A percentile compares a stretch with the other conserved stretches of the same genome.
Evolutionary conservation across 2,329 filamentous ascomycete species (phyloP).

Genomic region (Hypoxylon sp.): DNA sequence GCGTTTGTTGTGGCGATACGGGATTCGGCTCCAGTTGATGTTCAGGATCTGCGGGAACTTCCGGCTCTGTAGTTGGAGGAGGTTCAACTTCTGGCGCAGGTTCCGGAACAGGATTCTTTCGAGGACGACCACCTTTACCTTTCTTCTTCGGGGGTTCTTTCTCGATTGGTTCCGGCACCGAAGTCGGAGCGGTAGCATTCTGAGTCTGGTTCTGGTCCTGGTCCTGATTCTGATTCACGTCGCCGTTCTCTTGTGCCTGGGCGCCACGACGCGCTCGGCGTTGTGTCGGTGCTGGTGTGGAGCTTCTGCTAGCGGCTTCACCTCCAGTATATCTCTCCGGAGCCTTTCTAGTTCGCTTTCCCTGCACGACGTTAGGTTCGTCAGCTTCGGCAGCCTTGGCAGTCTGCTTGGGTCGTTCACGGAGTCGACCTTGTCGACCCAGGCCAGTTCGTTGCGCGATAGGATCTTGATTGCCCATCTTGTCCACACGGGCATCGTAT

Average conservation of each 20-base stretch:
- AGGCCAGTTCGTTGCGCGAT: conserved; percentile 69
- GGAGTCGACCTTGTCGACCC: conserved; percentile 66
- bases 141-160: conserved; percentile 53
- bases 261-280: conserved; percentile 50
- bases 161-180: conserved; percentile 38
- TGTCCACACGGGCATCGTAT: conserved; percentile 71
- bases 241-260: conserved; percentile 47
- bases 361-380: conserved; percentile 62
- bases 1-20: conserved; percentile 8
- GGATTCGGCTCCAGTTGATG: conserved; percentile 13
- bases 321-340: conserved; percentile 66
- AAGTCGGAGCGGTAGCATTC: conserved; percentile 24
- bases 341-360: conserved; percentile 69
- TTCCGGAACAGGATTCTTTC: conserved; percentile 50
- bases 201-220: conserved; percentile 8
- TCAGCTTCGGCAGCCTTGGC: conserved; percentile 71
- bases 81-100: conserved; percentile 44
- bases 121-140: conserved; percentile 53
- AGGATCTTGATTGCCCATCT: conserved; percentile 73
- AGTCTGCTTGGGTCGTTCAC: conserved; percentile 71
- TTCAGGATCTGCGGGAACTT: conserved; percentile 19
- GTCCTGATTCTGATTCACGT: conserved; percentile 20
- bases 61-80: conserved; percentile 32
- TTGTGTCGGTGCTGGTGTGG: conserved; percentile 62
- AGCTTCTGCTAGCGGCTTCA: conserved; percentile 66